Percentiles rank a stretch among this genome's conserved stretches.
Conservation (phyloP, 192 early-diverging fungal genomes). For the Mortierella antarctica region DNA sequence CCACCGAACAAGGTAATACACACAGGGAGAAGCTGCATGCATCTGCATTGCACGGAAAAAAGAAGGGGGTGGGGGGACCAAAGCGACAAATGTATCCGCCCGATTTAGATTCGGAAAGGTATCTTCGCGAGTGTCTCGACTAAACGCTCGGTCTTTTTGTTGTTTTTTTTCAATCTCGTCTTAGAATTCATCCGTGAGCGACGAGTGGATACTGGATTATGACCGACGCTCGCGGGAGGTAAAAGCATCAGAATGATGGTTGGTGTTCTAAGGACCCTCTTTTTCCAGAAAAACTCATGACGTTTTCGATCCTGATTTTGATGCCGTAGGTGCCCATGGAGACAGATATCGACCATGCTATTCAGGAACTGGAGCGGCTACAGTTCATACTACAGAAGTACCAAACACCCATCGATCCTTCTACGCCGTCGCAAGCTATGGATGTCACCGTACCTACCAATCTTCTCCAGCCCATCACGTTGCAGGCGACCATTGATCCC, state of each 20-base stretch:
- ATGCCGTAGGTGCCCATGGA: conserved; percentile 56
- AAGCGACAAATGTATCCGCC: too few relatives aligned
- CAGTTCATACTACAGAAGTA: conserved; percentile 26
- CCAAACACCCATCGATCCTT: neutral
- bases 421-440: conserved; percentile 1
- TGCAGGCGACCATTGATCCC: conserved; percentile 59
- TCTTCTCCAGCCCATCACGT: conserved; percentile 25
- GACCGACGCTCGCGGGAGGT: conserved; percentile 59
- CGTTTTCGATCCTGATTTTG: neutral
- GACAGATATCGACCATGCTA: conserved; percentile 47
- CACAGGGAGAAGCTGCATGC: neutral
- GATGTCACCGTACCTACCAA: neutral
- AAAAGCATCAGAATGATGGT: neutral
- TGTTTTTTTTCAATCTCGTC: too few relatives aligned
- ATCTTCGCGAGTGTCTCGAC: too few relatives aligned
- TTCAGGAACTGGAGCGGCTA: conserved; percentile 34
- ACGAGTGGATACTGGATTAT: conserved; percentile 54
- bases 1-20: conserved; percentile 25
- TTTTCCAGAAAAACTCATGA: neutral
- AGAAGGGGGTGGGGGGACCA: too few relatives aligned
- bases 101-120: too few relatives aligned
- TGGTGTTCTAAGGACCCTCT: neutral
- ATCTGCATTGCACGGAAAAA: neutral
- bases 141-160: too few relatives aligned
- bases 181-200: too few relatives aligned